Evolutionary conservation across 441 rosid species (phyloP), one percentile per base, ranked within the genome.

Genomic region (Corymbia calophylla): DNA sequence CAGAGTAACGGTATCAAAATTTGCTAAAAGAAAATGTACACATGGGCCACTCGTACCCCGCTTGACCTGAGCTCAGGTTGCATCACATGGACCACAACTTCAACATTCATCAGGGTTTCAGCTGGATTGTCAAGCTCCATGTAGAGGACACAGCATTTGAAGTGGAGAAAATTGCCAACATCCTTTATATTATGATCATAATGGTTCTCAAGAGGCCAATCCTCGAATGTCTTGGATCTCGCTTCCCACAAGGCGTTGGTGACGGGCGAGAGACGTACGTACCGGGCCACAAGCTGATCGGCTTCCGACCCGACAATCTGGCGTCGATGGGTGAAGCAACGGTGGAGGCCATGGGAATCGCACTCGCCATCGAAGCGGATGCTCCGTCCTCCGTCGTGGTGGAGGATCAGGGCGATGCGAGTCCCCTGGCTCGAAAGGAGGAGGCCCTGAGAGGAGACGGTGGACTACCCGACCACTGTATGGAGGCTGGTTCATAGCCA

Each of bases 81-180:
- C n/a, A 77, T 90, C 60, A 90, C 90, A n/a, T 73, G 90, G 35
- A 88, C 91, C 88, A 90, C 91, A 49, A 90, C 90, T 90, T 88
- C 91, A 8, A 90, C 87, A 73, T 86, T 90, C 73, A 88, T 90
- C 81, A 88, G 70, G 16, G 88, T 89, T 21, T 90, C 29, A 32
- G 81, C 85, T 13, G 91, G 89, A 86, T 73, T 35, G 32, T 90
- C 90, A 18, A 90, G 90, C 56, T 88, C 90, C 14, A 90, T 90
- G 49, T 88, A 88, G 87, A 90, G 77, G 7, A 90, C 87, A 32
- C 91, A 90, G 11, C 87, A 88, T 29, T 53, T 86, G 70, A 89
- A 49, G 39, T 62, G 88, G 54, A 89, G 91, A 39, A 89, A 89
- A 86, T 89, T 89, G 80, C 91, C 91, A 47, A 87, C 88, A 47